phyloP scores from a whole-genome alignment of 257 asterid genomes.

The Ophiorrhiza pumila region DNA sequence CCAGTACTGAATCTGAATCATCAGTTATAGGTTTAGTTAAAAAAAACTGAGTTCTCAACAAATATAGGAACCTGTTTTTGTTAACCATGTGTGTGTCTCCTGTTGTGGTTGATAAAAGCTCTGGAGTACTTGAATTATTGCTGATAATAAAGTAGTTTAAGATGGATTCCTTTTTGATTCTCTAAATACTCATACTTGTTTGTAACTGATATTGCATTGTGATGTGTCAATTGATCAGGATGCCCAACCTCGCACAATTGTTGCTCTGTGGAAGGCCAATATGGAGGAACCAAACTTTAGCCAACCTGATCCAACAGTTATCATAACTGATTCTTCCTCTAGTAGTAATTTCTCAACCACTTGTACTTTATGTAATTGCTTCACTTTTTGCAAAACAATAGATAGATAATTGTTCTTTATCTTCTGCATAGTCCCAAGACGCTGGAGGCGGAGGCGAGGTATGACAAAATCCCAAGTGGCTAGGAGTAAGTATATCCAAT shows the following conservation, averaged over 20 bases:
- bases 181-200: neutral
- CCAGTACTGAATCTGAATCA: neutral
- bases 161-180: neutral
- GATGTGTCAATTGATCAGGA: constrained; percentile 50
- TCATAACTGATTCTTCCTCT: constrained; percentile 55
- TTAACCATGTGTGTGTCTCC: neutral
- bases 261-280: constrained; percentile 93
- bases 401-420: constrained; percentile 39
- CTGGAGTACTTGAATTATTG: neutral
- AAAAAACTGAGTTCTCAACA: neutral
- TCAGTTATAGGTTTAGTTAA: neutral
- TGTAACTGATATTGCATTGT: constrained; percentile 6
- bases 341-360: constrained; percentile 57
- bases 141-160: neutral
- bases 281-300: constrained; percentile 75
- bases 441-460: constrained; percentile 73
- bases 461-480: constrained; percentile 68
- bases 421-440: constrained; percentile 69
- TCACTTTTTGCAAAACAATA: neutral
- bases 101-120: neutral
- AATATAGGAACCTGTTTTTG: neutral
- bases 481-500: constrained; percentile 64
- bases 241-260: constrained; percentile 73
- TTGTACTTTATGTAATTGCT: neutral
- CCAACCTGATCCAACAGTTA: constrained; percentile 70